Evolutionary conservation across 805 yeast genomes (phyloP).

Genomic region (Pichia ethanolica): DNA sequence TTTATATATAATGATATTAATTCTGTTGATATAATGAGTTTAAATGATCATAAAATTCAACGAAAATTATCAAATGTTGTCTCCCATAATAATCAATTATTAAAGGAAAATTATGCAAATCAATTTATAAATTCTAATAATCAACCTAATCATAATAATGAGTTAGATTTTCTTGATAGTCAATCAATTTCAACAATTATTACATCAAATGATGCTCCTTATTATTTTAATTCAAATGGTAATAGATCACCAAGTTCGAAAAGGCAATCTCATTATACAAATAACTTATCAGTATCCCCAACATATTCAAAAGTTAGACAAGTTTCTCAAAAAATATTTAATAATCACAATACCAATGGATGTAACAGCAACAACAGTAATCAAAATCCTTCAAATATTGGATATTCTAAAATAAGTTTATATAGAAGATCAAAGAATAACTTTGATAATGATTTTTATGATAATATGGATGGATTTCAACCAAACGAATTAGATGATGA

Average conservation of each 20-base stretch:
- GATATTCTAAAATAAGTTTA: slow-evolving; percentile 1
- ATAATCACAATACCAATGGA: slow-evolving; percentile 3
- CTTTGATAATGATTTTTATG: not conserved
- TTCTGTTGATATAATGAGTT: slow-evolving; percentile 10
- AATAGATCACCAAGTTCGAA: slow-evolving; percentile 7
- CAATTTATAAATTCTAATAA: not conserved
- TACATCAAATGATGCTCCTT: not conserved
- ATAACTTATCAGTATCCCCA: slow-evolving; percentile 7
- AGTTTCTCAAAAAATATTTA: slow-evolving; percentile 23
- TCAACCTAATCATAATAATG: slow-evolving; percentile 8
- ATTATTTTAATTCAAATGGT: not conserved
- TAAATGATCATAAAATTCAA: slow-evolving; percentile 5
- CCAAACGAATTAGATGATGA: not conserved
- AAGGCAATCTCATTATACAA: not conserved
- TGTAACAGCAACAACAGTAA: not conserved
- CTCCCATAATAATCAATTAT: not conserved
- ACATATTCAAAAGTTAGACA: slow-evolving; percentile 23
- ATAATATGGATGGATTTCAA: not conserved
- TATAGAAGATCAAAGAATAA: not conserved
- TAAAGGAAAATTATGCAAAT: slow-evolving; percentile 1
- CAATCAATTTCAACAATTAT: slow-evolving; percentile 12
- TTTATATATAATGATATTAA: slow-evolving; percentile 22
- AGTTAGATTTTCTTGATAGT: slow-evolving; percentile 16
- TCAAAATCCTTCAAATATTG: not conserved
- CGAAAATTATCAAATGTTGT: slow-evolving; percentile 4